Evolutionary conservation across 2,329 filamentous ascomycete genomes (phyloP).

Genomic region (Talaromyces rugulosus): DNA sequence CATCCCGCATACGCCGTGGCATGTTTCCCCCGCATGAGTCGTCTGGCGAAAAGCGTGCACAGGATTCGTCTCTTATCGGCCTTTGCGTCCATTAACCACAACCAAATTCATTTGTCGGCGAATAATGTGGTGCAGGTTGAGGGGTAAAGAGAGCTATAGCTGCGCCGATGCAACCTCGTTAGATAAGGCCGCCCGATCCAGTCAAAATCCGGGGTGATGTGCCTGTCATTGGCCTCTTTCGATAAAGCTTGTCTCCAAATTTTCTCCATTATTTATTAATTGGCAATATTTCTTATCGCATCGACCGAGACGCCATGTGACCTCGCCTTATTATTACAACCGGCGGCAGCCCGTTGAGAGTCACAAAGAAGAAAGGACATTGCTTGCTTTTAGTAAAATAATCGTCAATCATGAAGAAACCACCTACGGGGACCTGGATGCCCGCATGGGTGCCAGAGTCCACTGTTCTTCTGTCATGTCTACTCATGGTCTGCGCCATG

Average conservation of each 20-base stretch:
- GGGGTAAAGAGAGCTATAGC: not conserved
- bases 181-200: not conserved
- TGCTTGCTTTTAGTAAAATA: not conserved
- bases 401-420: constrained; percentile 20
- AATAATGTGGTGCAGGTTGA: not conserved
- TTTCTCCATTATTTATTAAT: not conserved
- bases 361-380: not conserved
- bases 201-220: not conserved
- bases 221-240: not conserved
- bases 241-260: not conserved
- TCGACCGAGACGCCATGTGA: not conserved
- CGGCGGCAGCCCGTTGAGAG: not conserved
- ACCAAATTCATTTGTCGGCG: too few relatives aligned
- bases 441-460: constrained; percentile 44
- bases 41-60: not conserved
- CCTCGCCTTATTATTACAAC: not conserved
- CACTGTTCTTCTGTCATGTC: constrained; percentile 28
- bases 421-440: constrained; percentile 44
- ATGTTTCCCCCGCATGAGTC: not conserved
- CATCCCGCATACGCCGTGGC: not conserved
- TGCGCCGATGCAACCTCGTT: constrained; percentile 8
- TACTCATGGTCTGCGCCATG: constrained; percentile 43
- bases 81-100: not conserved
- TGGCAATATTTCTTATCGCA: not conserved
- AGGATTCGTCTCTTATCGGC: not conserved